These are phyloP conservation scores for Caryopteris hybrid DNA, from an alignment of 305 asterid species.

Conservation along the genomic window DNA sequence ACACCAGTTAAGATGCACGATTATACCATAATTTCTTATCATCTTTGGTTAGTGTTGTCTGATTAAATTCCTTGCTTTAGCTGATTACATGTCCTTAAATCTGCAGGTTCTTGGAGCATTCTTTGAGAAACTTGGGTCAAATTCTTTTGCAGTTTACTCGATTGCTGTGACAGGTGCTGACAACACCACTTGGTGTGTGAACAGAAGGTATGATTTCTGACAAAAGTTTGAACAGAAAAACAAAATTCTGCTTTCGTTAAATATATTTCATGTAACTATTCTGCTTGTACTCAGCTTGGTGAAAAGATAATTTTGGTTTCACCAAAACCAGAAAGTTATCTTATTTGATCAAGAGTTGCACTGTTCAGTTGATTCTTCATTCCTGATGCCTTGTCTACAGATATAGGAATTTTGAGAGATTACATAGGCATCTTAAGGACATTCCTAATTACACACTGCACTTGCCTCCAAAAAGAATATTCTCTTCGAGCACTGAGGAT, in stretches of 20 bases:
- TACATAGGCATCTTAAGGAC: conserved; percentile 84
- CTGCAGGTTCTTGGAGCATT: conserved; percentile 81
- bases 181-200: conserved; percentile 74
- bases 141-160: conserved; percentile 80
- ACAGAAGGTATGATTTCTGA: conserved; percentile 59
- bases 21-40: conserved; percentile 6
- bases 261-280: neutral
- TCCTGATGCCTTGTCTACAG: conserved; percentile 36
- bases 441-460: conserved; percentile 86
- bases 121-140: conserved; percentile 86
- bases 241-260: neutral
- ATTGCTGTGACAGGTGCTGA: conserved; percentile 80
- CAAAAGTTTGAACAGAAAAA: conserved; percentile 12
- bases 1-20: conserved; percentile 12
- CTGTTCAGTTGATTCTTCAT: conserved; percentile 16
- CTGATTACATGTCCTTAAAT: conserved; percentile 29
- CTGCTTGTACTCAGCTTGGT: neutral
- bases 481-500: conserved; percentile 83
- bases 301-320: conserved; percentile 4
- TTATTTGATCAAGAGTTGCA: conserved; percentile 10
- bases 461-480: conserved; percentile 92
- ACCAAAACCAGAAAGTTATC: conserved; percentile 1
- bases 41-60: conserved; percentile 15
- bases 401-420: conserved; percentile 85
- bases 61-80: conserved; percentile 15